phyloP scores from a whole-genome alignment of 2,329 filamentous ascomycete genomes.

The Seiridium unicorne region DNA sequence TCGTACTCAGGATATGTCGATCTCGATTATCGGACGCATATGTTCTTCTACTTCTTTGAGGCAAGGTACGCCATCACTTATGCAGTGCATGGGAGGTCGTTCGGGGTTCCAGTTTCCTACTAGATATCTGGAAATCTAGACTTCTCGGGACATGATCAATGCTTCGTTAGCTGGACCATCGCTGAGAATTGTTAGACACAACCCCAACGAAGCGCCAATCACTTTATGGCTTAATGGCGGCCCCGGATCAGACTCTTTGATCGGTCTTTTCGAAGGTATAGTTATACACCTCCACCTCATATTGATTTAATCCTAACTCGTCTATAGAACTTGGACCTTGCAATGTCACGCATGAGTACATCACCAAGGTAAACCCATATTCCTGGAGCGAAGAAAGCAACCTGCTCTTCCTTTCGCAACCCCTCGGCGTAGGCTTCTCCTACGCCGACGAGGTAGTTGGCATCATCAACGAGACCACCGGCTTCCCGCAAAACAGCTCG shows the following conservation, averaged over 20 bases:
- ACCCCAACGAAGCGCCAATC: conserved; percentile 37
- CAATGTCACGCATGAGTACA: conserved; percentile 29
- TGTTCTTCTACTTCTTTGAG: conserved; percentile 49
- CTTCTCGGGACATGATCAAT: no score
- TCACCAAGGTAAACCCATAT: conserved; percentile 19
- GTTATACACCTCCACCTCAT: not conserved
- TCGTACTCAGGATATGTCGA: conserved; percentile 38
- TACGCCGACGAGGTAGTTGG: conserved; percentile 25
- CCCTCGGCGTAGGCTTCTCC: conserved; percentile 27
- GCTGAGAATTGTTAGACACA: conserved; percentile 17
- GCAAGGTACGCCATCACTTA: conserved; percentile 22
- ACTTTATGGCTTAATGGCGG: conserved; percentile 50
- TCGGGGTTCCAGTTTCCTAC: not conserved
- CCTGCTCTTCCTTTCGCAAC: conserved; percentile 27
- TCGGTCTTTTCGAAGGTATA: conserved; percentile 3
- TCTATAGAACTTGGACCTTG: not conserved
- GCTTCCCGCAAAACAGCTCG: conserved; percentile 20
- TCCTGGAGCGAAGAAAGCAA: conserved; percentile 23
- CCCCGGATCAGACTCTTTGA: conserved; percentile 46
- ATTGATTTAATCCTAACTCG: not conserved
- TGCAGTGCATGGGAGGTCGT: not conserved
- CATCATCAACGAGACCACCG: conserved; percentile 21
- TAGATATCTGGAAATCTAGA: no score
- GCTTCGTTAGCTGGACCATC: no score
- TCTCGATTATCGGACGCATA: conserved; percentile 24